These are phyloP conservation scores for Phytophthora foliorum DNA, from an alignment of 352 stramenopile genomes.

Conservation along the genomic window DNA sequence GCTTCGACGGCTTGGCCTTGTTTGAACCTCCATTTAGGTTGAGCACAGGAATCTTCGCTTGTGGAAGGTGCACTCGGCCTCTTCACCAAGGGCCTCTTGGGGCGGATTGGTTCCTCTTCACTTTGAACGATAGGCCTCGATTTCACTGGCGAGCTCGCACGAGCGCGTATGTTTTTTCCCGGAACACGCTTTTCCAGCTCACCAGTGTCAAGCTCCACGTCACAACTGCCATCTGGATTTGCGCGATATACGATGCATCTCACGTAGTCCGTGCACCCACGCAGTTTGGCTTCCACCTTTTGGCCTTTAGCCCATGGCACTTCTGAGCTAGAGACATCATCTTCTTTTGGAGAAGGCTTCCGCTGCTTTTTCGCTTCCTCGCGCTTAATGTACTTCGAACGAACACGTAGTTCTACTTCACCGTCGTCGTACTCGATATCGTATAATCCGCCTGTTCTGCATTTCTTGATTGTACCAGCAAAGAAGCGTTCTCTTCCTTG, in stretches of 20 bases:
- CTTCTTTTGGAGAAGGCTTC: conserved; percentile 34
- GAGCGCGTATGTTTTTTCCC: conserved; percentile 43
- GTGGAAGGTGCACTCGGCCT: conserved; percentile 41
- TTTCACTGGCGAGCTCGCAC: conserved; percentile 41
- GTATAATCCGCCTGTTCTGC: conserved; percentile 43
- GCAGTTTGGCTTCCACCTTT: conserved; percentile 66
- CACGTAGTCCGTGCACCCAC: conserved; percentile 53
- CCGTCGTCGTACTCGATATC: conserved; percentile 70
- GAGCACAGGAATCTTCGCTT: conserved; percentile 50
- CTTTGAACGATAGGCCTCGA: conserved; percentile 43
- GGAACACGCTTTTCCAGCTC: conserved; percentile 62
- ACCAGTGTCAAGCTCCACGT: conserved; percentile 72
- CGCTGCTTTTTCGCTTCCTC: conserved; percentile 44
- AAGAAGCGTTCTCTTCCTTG: conserved; percentile 51
- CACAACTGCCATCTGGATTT: conserved; percentile 67
- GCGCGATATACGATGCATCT: conserved; percentile 58
- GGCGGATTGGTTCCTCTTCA: conserved; percentile 55
- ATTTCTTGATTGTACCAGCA: conserved; percentile 55
- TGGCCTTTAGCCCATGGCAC: conserved; percentile 58
- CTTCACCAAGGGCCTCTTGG: conserved; percentile 48
- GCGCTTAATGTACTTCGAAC: conserved; percentile 54
- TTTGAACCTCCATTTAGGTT: conserved; percentile 41
- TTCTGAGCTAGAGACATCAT: conserved; percentile 47
- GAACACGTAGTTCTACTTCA: conserved; percentile 69
- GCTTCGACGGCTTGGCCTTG: conserved; percentile 56